phyloP scores from a whole-genome alignment of 1,284 basidiomycete genomes.

The Wallemia hederae region DNA sequence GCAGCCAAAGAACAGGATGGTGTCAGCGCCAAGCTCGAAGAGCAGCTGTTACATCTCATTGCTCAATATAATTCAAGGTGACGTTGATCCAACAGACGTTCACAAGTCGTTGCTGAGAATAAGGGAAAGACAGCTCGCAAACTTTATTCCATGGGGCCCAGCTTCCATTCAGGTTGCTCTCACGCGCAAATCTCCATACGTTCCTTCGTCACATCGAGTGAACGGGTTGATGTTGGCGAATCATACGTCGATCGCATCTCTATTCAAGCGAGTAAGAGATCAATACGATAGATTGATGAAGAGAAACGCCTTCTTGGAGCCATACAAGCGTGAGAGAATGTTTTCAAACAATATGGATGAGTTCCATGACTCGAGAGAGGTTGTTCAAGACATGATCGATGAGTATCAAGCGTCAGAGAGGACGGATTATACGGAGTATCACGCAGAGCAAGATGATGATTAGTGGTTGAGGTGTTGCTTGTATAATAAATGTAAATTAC shows the following conservation, averaged over 20 bases:
- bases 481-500: background rate
- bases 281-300: constrained; percentile 72
- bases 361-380: constrained; percentile 54
- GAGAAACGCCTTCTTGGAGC: constrained; percentile 82
- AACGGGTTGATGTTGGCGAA: constrained; percentile 97
- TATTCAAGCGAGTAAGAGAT: constrained; percentile 85
- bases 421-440: constrained; percentile 10
- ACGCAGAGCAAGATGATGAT: background rate
- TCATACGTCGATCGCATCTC: constrained; percentile 80
- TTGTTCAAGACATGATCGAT: constrained; percentile 7
- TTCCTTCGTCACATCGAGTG: constrained; percentile 64
- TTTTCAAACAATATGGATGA: constrained; percentile 73
- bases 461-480: background rate
- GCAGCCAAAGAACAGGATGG: constrained; percentile 96
- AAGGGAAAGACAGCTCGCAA: constrained; percentile 79
- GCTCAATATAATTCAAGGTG: constrained; percentile 93
- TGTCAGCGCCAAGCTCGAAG: constrained; percentile 72
- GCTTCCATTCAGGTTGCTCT: constrained; percentile 93
- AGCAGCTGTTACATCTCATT: constrained; percentile 90
- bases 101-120: constrained; percentile 93
- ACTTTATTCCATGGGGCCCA: constrained; percentile 97
- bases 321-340: constrained; percentile 89
- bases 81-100: constrained; percentile 92
- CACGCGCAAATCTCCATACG: constrained; percentile 66
- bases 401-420: constrained; percentile 11